Base-by-base conservation (phyloP, 2,329 filamentous ascomycete genomes). In the Chaetomium olivaceum region DNA sequence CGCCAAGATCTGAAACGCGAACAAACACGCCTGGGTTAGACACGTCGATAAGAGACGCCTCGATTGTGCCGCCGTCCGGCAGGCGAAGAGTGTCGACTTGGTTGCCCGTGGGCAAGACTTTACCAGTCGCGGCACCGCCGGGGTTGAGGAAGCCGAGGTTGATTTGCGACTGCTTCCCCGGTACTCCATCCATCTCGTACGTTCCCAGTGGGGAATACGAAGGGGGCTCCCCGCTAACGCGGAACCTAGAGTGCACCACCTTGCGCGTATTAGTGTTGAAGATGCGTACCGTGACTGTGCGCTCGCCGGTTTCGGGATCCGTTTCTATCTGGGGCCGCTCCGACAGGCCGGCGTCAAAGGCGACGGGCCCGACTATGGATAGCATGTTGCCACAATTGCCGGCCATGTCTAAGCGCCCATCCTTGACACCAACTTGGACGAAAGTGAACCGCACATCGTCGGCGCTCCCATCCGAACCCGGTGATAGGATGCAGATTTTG, bases 331-430 rank as follows among this genome's bases (percentile, higher is more conserved):
- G 52, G 29, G 58, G 48, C 2, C 36, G 16, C 48, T 58, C 54
- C 25, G 86, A 76, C 1, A 89, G 68, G 2, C 83, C 80, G 27
- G 81, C 75, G 70, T 89, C 84, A 14, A 88, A 78, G 2, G 86
- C 87, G 72, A 85, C 88, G 0, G 90, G 89, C 0, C 89, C 90
- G 55, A 92, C 83, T 0, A 86, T 83, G 50, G 84, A 82, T 6
- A 81, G 86, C 87, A 92, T 89, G 74, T 92, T 92, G n/a, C 90
- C 90, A 73, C 89, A 92, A 71, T 91, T 92, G 27, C 89, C 87
- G 0, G 87, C 86, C 71, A 86, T 83, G 71, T 92, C 89, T 2
- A 92, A 81, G 36, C 79, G 77, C 4, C 79, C 78, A 70, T 88
- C 82, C 61, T 83, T 83, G 62, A 92, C 83, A 2, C 89, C 89